Evolutionary conservation across 805 yeast species (phyloP).

Genomic region (Suhomyces prunicola): DNA sequence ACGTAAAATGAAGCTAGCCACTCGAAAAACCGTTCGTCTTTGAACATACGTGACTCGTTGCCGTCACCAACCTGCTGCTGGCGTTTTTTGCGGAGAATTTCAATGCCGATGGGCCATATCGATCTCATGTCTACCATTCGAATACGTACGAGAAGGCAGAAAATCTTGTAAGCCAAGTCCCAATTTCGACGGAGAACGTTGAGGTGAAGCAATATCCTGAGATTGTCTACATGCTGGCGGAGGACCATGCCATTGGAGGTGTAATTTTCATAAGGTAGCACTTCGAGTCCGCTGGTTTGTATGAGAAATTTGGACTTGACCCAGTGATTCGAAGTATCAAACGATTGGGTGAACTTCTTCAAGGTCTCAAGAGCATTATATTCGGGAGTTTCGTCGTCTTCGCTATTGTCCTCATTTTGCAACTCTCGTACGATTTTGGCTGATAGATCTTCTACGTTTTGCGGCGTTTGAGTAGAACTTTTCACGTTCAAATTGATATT

Average conservation of each 20-base stretch:
- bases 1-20: conserved; percentile 34
- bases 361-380: neutral
- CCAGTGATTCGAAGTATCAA: conserved; percentile 18
- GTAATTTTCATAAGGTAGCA: conserved; percentile 9
- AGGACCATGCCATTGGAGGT: conserved; percentile 4
- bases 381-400: conserved; percentile 4
- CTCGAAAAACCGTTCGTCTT: conserved; percentile 32
- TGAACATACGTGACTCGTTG: conserved; percentile 6
- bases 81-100: conserved; percentile 37
- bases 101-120: conserved; percentile 64
- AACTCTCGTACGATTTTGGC: neutral
- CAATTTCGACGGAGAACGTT: conserved; percentile 50
- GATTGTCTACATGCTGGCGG: conserved; percentile 28
- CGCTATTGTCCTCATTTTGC: neutral
- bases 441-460: conserved; percentile 8
- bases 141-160: conserved; percentile 46
- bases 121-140: conserved; percentile 51
- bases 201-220: conserved; percentile 48
- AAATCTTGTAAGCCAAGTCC: conserved; percentile 52
- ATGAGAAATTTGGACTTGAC: conserved; percentile 20
- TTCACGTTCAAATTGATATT: conserved; percentile 13
- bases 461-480: neutral
- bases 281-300: conserved; percentile 18
- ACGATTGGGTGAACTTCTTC: conserved; percentile 9
- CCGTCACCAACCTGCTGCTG: neutral